phyloP scores from a whole-genome alignment of 192 early-diverging fungal genomes.

The Umbelopsis ramanniana region DNA sequence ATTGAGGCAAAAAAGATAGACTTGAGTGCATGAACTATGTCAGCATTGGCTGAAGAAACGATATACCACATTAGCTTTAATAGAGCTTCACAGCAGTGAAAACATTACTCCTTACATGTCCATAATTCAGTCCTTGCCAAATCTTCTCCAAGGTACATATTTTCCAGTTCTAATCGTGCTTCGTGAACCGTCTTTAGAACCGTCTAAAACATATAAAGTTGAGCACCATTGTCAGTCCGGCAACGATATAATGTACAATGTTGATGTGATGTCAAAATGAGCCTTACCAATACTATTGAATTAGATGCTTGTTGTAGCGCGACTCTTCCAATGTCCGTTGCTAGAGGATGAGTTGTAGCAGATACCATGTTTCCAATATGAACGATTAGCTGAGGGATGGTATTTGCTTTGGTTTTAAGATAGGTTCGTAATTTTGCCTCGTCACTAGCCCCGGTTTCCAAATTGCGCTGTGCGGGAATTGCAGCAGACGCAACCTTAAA shows the following conservation, averaged over 20 bases:
- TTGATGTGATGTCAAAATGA: background rate
- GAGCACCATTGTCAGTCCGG: too few species aligned
- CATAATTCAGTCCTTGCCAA: background rate
- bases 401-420: background rate
- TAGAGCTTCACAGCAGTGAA: too few species aligned
- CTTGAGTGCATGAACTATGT: slow-evolving; percentile 7
- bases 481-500: background rate
- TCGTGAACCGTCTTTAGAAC: background rate
- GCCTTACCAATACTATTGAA: background rate
- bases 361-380: slow-evolving; percentile 8
- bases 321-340: background rate
- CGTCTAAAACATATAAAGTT: background rate
- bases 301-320: background rate
- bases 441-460: background rate
- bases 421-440: background rate
- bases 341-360: background rate
- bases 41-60: background rate
- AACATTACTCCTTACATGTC: background rate
- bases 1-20: slow-evolving; percentile 6
- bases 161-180: background rate
- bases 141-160: slow-evolving; percentile 5
- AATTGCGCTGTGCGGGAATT: background rate
- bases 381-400: background rate
- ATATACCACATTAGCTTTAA: too few species aligned
- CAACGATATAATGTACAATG: background rate